A percentile compares a stretch with the other conserved stretches of the same genome.
These are phyloP conservation scores for Berberis thunbergii DNA, from an alignment of 164 flowering plant genomes.

Conservation along the genomic window DNA sequence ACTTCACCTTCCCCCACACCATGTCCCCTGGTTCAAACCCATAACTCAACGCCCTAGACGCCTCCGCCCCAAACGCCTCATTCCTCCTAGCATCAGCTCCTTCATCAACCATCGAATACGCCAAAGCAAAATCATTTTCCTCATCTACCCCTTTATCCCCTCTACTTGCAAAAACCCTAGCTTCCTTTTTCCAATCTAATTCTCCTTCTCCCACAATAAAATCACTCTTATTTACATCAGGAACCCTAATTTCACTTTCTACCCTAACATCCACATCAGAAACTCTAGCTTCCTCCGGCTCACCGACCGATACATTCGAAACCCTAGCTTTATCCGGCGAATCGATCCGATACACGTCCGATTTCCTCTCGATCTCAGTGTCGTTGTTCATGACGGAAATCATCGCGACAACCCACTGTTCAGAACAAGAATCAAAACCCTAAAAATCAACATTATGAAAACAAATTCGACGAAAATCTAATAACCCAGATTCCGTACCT, in stretches of 20 bases:
- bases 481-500: too few species aligned
- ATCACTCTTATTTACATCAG: slow-evolving; percentile 3
- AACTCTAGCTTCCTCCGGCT: slow-evolving; percentile 10
- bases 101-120: slow-evolving; percentile 9
- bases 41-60: not conserved
- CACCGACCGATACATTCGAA: slow-evolving; percentile 7
- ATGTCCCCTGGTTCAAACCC: slow-evolving; percentile 38
- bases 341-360: too few species aligned
- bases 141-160: not conserved
- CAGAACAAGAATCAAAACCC: too few species aligned
- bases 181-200: slow-evolving; percentile 6
- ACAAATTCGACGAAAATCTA: too few species aligned
- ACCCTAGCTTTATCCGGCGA: slow-evolving; percentile 5
- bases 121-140: slow-evolving; percentile 3
- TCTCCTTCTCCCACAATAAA: slow-evolving; percentile 7
- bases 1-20: slow-evolving; percentile 98
- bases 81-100: slow-evolving; percentile 1
- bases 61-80: not conserved
- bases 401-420: too few species aligned
- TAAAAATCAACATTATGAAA: too few species aligned
- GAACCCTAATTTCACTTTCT: not conserved
- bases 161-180: not conserved
- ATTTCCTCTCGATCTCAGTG: too few species aligned
- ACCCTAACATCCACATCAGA: not conserved
- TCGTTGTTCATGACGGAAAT: too few species aligned